Evolutionary conservation across 805 yeast genomes (phyloP).

Genomic region (Wickerhamiella slavikovae): DNA sequence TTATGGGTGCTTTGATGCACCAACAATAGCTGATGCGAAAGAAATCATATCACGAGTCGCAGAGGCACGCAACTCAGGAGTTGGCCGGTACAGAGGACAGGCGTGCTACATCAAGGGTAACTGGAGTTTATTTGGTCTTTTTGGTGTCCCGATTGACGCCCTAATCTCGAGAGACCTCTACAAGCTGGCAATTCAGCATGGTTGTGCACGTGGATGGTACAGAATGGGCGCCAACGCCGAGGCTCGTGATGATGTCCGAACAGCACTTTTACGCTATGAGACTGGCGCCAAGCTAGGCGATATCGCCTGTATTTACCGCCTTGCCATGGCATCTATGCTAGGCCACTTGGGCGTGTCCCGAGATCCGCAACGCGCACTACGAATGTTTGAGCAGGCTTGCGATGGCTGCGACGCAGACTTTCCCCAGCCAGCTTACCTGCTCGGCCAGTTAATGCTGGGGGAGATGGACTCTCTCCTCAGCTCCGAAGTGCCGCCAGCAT

Average conservation of each 20-base stretch:
- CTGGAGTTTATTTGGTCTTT: slow-evolving; percentile 14
- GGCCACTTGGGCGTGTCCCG: slow-evolving; percentile 16
- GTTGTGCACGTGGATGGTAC: slow-evolving; percentile 18
- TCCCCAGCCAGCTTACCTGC: slow-evolving; percentile 20
- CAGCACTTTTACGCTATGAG: slow-evolving; percentile 17
- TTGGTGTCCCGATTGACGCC: slow-evolving; percentile 9
- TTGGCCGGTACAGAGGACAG: slow-evolving; percentile 10
- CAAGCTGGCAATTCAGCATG: slow-evolving; percentile 15
- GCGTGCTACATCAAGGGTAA: slow-evolving; percentile 15
- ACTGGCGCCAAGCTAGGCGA: slow-evolving; percentile 19
- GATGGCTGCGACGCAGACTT: slow-evolving; percentile 19
- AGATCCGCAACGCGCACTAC: slow-evolving; percentile 12
- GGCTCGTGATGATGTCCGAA: slow-evolving; percentile 12
- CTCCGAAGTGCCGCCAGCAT: slow-evolving; percentile 1
- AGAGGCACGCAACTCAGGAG: slow-evolving; percentile 5
- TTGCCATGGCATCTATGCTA: slow-evolving; percentile 17
- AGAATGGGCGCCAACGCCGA: slow-evolving; percentile 19
- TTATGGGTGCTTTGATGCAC: slow-evolving; percentile 12
- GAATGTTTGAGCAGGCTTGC: slow-evolving; percentile 14
- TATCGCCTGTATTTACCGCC: slow-evolving; percentile 20
- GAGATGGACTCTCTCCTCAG: slow-evolving; percentile 12
- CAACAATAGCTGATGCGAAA: slow-evolving; percentile 10
- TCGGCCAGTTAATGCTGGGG: slow-evolving; percentile 19
- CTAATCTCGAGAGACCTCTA: slow-evolving; percentile 12
- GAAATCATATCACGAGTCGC: slow-evolving; percentile 10